Percentiles rank a stretch among this genome's conserved stretches.
These are phyloP conservation scores for Alternaria consortialis DNA, from an alignment of 2,329 filamentous ascomycete species.

Conservation along the genomic window DNA sequence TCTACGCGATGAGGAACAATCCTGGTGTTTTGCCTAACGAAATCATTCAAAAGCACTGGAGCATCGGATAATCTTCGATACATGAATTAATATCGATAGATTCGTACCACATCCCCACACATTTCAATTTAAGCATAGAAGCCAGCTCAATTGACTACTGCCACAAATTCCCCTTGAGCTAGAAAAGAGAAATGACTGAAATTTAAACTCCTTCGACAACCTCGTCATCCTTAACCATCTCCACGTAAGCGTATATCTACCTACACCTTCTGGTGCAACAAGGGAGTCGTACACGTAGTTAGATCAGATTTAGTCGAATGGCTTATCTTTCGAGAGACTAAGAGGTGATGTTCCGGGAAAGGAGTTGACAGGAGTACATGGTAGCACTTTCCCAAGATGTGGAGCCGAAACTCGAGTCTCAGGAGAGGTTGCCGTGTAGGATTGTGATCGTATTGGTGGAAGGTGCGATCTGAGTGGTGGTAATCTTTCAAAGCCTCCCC, in stretches of 20 bases:
- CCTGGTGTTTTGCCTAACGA: constrained; percentile 19
- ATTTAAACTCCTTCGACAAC: no score
- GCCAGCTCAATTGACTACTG: no score
- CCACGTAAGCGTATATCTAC: no score
- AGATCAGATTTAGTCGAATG: neutral
- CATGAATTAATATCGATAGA: neutral
- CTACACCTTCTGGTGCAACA: no score
- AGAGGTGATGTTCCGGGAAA: neutral
- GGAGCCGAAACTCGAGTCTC: neutral
- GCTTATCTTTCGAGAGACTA: neutral
- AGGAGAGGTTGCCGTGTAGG: neutral
- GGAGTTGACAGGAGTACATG: neutral
- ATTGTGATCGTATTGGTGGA: no score
- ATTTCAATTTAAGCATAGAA: neutral
- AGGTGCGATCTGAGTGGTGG: no score
- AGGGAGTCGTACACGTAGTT: no score
- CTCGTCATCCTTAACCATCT: no score
- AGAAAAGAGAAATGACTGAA: no score
- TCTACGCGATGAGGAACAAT: constrained; percentile 19
- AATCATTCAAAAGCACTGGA: constrained; percentile 18
- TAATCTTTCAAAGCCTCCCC: no score
- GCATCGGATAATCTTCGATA: neutral
- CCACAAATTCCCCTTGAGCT: no score
- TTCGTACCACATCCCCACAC: no score
- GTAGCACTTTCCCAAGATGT: neutral